Evolutionary conservation across 1,284 basidiomycete genomes (phyloP), one percentile per base, ranked within the genome.

Genomic region (Paramarasmius palmivorus): DNA sequence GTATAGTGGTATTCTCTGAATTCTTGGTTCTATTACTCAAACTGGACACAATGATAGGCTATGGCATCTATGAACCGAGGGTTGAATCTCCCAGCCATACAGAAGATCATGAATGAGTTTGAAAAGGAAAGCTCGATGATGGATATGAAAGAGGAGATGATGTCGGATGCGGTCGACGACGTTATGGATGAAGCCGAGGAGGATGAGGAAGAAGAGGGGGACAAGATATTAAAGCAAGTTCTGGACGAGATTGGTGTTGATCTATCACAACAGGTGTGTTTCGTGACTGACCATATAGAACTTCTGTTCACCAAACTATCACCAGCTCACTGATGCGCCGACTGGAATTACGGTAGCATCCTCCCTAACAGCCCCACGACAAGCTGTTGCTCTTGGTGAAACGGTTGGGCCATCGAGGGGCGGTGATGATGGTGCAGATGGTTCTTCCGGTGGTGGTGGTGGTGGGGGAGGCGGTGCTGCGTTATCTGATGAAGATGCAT

Each of bases 81-180:
- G 35, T 82, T 99, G 63, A 99, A 99, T 70, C 82, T 99, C 10
- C 96, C 97, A 7, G 83, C 86, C 61, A 98, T 99, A 57, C 93
- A 95, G 69, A 85, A 86, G 50, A 98, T 99, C 67, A 95, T 99
- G 90, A 92, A 89, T 63, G 96, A 99, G 47, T 99, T 99, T 63
- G 96, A 99, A 75, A 90, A 88, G 65, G 97, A 99, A 73, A 96
- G 90, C 59, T 87, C 91, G 9, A 92, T 90, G 69, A 99, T 99
- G 97, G 96, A 99, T 72, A 99, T 99, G 97, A 99, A 98, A 73
- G 97, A 98, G 73, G 96, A 98, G 70, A 97, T 99, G 91, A 99
- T 99, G 96, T 93, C 90, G 36, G 97, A 99, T 58, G 92, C 95
- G 1, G 91, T 99, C 8, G 97, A 99, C 72, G 96, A 98, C 65